These are phyloP conservation scores for Omphalotus guepiniiformis DNA, from an alignment of 768 basidiomycete species.

Conservation along the genomic window DNA sequence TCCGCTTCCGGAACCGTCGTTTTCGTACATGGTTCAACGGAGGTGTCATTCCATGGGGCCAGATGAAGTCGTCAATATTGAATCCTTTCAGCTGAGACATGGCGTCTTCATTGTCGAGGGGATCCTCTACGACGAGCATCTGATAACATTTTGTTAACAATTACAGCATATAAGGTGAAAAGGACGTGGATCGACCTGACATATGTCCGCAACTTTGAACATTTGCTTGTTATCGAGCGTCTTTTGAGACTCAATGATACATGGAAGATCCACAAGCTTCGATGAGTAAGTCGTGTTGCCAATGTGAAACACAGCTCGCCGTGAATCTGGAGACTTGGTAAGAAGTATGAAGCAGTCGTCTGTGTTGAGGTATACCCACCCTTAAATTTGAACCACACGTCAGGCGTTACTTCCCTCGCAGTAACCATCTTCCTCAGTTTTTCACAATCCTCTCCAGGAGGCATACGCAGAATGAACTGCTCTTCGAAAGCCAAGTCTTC, in stretches of 20 bases:
- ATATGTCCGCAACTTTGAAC: conserved; percentile 99
- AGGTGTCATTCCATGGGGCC: conserved; percentile 94
- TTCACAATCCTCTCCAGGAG: conserved; percentile 78
- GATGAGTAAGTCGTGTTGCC: conserved; percentile 78
- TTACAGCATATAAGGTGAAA: conserved; percentile 9
- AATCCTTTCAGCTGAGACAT: conserved; percentile 61
- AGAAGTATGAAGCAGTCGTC: too few species aligned
- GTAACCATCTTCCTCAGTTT: conserved; percentile 78
- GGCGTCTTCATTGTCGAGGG: conserved; percentile 66
- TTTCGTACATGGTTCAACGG: conserved; percentile 89
- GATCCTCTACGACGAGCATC: conserved; percentile 91
- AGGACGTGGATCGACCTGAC: conserved; percentile 58
- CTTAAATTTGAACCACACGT: conserved; percentile 98
- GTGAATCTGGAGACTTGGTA: conserved; percentile 57
- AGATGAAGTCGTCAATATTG: conserved; percentile 94
- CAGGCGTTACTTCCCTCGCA: conserved; percentile 71
- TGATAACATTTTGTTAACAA: conserved; percentile 24
- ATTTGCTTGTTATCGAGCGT: conserved; percentile 94
- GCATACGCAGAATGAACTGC: conserved; percentile 91
- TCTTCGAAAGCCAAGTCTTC: conserved; percentile 96
- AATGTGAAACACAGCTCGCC: conserved; percentile 86
- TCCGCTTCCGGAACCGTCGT: conserved; percentile 86
- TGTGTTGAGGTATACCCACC: conserved; percentile 54
- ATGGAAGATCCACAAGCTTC: conserved; percentile 94
- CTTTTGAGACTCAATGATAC: conserved; percentile 92